Base-by-base conservation (phyloP, 352 stramenopile genomes). In the Phytophthora vignae region DNA sequence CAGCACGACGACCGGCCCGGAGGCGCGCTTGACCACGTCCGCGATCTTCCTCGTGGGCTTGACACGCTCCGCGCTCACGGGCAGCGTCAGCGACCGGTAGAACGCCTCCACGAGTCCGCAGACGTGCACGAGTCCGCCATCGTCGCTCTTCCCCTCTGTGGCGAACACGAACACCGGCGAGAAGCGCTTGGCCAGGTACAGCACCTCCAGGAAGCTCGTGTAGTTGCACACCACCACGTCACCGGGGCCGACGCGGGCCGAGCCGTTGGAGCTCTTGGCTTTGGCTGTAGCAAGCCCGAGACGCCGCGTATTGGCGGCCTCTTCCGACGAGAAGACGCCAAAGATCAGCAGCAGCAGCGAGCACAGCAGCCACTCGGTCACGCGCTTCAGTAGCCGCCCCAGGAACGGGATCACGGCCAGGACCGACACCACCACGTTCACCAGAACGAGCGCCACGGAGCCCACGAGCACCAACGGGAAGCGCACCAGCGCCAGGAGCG, bases 141-240 rank as follows among this genome's bases (percentile, higher is more conserved):
- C 64, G 0, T 83, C 77, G 15, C 76, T 79, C 14, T 88, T 84
- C 7, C 40, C 60, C 42, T 87, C 74, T 3, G 66, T 83, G 17
- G 80, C 82, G 50, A 93, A 92, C 44, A 90, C 84, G 70, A 96
- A 96, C 33, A 85, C 73, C 0, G 89, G 89, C 58, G 89, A 96
- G 69, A 91, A 96, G 40, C 89, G 87, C 48, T 79, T 82, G 27
- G 84, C 78, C 33, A 96, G 71, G 75, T 93, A 94, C 52, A 94
- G 53, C 12, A 96, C 66, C 76, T 96, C 89, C 25, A 95, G 44
- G 53, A 95, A 92, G 62, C 77, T 93, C 69, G 86, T 93, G 77
- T 91, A 82, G 74, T 96, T 96, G 79, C 83, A 91, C 58, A 96
- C 81, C 38, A 96, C 71, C 48, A 96, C 72, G 44, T 95, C 86